Evolutionary conservation across 2,329 filamentous ascomycete species (phyloP).

Genomic region (Harringtonia aguacate): DNA sequence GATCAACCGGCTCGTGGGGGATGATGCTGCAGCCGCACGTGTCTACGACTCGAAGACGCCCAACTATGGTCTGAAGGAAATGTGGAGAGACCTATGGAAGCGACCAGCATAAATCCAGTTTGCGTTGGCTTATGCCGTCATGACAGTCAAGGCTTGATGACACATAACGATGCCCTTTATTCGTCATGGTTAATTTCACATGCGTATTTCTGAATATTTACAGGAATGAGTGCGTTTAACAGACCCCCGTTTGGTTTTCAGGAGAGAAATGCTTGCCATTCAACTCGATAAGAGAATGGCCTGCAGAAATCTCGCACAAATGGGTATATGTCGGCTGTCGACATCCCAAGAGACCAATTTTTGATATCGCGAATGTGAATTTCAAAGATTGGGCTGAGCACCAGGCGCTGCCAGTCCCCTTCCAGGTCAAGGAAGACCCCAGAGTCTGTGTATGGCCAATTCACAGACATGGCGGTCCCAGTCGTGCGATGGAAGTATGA

Average conservation of each 20-base stretch:
- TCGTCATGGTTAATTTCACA: too few relatives aligned
- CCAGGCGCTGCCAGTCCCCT: slow-evolving; percentile 6
- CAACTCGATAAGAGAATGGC: too few relatives aligned
- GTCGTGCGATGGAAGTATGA: slow-evolving; percentile 1
- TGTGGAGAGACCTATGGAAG: slow-evolving; percentile 71
- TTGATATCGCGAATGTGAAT: slow-evolving; percentile 4
- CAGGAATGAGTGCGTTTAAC: too few relatives aligned
- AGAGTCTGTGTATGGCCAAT: slow-evolving; percentile 9
- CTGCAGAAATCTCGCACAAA: slow-evolving; percentile 1
- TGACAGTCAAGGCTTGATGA: too few relatives aligned
- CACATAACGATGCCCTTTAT: too few relatives aligned
- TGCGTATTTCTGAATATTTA: too few relatives aligned
- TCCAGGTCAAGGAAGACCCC: slow-evolving; percentile 3
- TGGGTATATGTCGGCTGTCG: background rate
- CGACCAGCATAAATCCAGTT: too few relatives aligned
- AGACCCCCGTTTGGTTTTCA: too few relatives aligned
- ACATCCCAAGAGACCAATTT: slow-evolving; percentile 5
- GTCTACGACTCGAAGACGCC: slow-evolving; percentile 66
- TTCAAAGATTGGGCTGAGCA: slow-evolving; percentile 7
- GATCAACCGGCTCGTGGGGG: slow-evolving; percentile 47
- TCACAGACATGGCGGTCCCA: slow-evolving; percentile 5
- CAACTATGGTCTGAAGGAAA: slow-evolving; percentile 78
- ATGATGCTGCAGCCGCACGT: slow-evolving; percentile 33
- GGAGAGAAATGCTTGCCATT: too few relatives aligned
- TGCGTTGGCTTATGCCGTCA: too few relatives aligned